phyloP scores from a whole-genome alignment of 495 filamentous ascomycete species.

The Neurospora tetraspora region DNA sequence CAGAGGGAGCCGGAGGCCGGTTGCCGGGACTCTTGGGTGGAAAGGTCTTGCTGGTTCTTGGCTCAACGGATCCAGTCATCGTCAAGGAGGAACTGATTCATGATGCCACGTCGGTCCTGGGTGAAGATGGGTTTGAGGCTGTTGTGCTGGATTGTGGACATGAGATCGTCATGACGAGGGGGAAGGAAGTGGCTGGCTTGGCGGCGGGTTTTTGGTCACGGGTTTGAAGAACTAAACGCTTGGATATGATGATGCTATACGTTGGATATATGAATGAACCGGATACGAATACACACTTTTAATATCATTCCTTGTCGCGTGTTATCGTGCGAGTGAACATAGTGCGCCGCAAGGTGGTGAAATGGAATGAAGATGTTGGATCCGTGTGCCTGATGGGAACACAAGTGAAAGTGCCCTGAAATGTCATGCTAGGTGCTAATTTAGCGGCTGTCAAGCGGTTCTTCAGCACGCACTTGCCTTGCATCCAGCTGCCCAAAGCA shows the following conservation, averaged over 20 bases:
- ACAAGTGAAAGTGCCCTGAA: not conserved
- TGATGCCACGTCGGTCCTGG: slow-evolving; percentile 34
- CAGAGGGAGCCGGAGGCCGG: not conserved
- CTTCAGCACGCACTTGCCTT: not conserved
- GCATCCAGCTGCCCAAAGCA: slow-evolving; percentile 1
- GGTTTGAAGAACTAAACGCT: not conserved
- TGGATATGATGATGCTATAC: not conserved
- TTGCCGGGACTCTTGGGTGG: slow-evolving; percentile 33
- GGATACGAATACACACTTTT: not conserved
- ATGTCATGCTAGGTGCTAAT: not conserved
- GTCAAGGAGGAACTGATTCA: slow-evolving; percentile 40
- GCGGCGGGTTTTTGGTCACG: slow-evolving; percentile 31
- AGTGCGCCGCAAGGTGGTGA: not conserved
- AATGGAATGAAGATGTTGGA: not conserved
- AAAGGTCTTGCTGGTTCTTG: slow-evolving; percentile 42
- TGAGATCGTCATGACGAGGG: slow-evolving; percentile 38
- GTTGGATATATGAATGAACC: not conserved
- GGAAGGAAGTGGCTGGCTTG: slow-evolving; percentile 27
- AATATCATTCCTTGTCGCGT: not conserved
- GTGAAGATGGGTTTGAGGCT: slow-evolving; percentile 35
- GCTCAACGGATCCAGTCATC: slow-evolving; percentile 44
- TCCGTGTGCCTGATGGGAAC: not conserved
- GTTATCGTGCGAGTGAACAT: not conserved
- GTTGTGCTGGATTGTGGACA: slow-evolving; percentile 38
- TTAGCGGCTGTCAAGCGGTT: not conserved